Conservation (phyloP, 108 stramenopile species). For the Skeletonema menzelii region DNA sequence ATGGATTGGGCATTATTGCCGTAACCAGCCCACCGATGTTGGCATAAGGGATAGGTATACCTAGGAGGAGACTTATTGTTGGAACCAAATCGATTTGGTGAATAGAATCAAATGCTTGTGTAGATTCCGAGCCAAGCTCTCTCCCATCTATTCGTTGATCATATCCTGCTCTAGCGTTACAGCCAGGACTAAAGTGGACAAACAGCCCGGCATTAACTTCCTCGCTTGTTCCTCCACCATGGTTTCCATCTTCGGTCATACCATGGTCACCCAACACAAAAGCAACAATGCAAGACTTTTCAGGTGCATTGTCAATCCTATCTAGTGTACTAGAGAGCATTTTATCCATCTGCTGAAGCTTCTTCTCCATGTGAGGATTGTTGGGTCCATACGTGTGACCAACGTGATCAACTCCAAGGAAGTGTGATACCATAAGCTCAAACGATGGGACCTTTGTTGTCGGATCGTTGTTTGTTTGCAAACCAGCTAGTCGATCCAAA, state of each 20-base stretch:
- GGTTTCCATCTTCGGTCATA: constrained; percentile 99
- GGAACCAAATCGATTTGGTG: constrained; percentile 96
- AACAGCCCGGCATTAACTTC: constrained; percentile 94
- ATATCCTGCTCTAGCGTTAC: constrained; percentile 36
- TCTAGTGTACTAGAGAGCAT: constrained; percentile 61
- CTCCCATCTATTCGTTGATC: constrained; percentile 16
- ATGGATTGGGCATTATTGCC: constrained; percentile 56
- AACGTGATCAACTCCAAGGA: constrained; percentile 96
- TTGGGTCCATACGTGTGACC: constrained; percentile 96
- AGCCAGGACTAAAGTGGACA: constrained; percentile 80
- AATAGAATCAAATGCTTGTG: constrained; percentile 30
- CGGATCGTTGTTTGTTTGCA: background rate
- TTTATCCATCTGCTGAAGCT: constrained; percentile 91
- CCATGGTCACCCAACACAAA: constrained; percentile 95
- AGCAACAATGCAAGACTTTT: constrained; percentile 62
- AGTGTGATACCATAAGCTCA: constrained; percentile 77
- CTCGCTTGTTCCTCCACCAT: constrained; percentile 95
- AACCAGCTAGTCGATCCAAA: constrained; percentile 45
- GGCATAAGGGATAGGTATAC: constrained; percentile 94
- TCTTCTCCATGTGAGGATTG: constrained; percentile 84
- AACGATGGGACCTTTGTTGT: background rate
- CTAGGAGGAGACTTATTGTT: constrained; percentile 87
- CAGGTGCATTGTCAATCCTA: constrained; percentile 54
- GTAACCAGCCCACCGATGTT: constrained; percentile 91
- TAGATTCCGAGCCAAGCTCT: constrained; percentile 21